Conservation (phyloP, 2,329 filamentous ascomycete species). For the Didymella pomorum region DNA sequence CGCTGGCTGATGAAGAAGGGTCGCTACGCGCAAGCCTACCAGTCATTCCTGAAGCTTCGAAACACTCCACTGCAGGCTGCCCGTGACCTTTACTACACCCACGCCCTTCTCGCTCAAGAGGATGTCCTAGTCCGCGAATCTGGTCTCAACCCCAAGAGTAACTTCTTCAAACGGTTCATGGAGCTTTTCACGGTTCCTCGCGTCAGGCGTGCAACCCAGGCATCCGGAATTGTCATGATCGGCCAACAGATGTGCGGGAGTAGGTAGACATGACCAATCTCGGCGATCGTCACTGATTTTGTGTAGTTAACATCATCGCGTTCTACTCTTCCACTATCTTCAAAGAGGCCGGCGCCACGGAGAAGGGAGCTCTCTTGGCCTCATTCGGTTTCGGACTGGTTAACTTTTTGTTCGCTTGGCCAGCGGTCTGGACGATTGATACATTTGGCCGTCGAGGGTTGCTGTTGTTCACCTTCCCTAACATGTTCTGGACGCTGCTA, state of each 20-base stretch:
- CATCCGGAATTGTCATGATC: constrained; percentile 81
- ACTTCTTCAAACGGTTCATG: constrained; percentile 54
- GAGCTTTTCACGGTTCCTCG: constrained; percentile 74
- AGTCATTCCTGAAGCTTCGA: constrained; percentile 51
- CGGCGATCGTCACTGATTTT: background rate
- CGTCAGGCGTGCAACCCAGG: constrained; percentile 74
- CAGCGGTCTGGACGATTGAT: constrained; percentile 65
- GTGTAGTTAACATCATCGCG: constrained; percentile 54
- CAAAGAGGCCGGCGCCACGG: constrained; percentile 55
- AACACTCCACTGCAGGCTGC: constrained; percentile 53
- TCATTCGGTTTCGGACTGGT: constrained; percentile 67
- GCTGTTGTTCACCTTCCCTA: constrained; percentile 58
- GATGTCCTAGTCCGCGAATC: constrained; percentile 44
- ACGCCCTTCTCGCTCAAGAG: constrained; percentile 49
- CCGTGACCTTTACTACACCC: constrained; percentile 54
- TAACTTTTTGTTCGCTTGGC: constrained; percentile 66
- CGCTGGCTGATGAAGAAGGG: constrained; percentile 51
- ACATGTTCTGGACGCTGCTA: constrained; percentile 60
- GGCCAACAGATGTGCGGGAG: constrained; percentile 66
- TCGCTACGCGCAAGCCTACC: constrained; percentile 49
- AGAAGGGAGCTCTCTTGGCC: constrained; percentile 58
- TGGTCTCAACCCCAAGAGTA: constrained; percentile 46
- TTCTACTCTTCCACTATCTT: constrained; percentile 63
- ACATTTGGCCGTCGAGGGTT: constrained; percentile 61
- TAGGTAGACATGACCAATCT: background rate